phyloP scores from a whole-genome alignment of 176 grass and related monocot species.

The Typha latifolia region DNA sequence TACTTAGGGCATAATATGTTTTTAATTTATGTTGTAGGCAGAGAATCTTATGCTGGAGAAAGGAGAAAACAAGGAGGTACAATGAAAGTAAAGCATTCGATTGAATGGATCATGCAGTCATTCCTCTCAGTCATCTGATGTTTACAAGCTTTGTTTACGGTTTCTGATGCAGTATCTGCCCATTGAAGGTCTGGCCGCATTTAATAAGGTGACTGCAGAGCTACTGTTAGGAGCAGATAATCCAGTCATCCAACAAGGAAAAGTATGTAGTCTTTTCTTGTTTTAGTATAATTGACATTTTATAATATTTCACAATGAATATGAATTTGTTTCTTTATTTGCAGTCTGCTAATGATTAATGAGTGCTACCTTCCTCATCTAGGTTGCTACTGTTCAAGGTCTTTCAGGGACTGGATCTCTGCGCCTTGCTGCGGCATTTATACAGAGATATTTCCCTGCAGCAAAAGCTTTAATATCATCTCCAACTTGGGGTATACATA shows the following conservation, averaged over 20 bases:
- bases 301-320: not conserved
- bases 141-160: constrained; percentile 4
- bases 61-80: constrained; percentile 97
- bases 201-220: constrained; percentile 92
- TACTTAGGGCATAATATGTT: not conserved
- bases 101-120: not conserved
- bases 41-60: constrained; percentile 87
- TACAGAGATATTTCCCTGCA: constrained; percentile 91
- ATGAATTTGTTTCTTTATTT: too few species aligned
- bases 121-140: not conserved
- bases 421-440: constrained; percentile 86
- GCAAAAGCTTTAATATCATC: constrained; percentile 92
- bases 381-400: constrained; percentile 89
- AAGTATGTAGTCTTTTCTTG: constrained; percentile 29
- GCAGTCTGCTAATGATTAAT: constrained; percentile 10
- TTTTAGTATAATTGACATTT: not conserved
- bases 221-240: constrained; percentile 82
- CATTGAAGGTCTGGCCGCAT: constrained; percentile 88
- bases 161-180: constrained; percentile 74
- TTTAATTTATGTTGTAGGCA: constrained; percentile 37
- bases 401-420: constrained; percentile 91
- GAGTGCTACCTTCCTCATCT: constrained; percentile 13
- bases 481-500: constrained; percentile 74
- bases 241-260: constrained; percentile 54
- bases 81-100: not conserved